These are phyloP conservation scores for Tolypocladium sp. DNA, from an alignment of 2,329 filamentous ascomycete genomes.

Conservation along the genomic window DNA sequence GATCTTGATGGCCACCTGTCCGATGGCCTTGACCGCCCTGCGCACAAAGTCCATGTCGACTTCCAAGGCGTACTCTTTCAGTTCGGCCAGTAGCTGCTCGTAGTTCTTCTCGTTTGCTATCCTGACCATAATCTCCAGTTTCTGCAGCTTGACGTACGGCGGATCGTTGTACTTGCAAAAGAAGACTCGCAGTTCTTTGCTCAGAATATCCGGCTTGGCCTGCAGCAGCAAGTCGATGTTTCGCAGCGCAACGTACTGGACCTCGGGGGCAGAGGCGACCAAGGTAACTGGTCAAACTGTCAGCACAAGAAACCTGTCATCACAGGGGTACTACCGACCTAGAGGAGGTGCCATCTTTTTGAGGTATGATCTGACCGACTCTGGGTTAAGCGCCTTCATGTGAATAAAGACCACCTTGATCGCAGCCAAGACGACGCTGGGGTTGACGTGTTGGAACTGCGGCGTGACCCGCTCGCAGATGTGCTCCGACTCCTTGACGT, in stretches of 20 bases:
- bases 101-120: conserved; percentile 97
- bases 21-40: conserved; percentile 89
- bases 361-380: conserved; percentile 74
- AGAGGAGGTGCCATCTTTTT: conserved; percentile 98
- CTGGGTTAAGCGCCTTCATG: conserved; percentile 74
- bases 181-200: conserved; percentile 95
- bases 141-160: conserved; percentile 93
- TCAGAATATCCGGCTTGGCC: conserved; percentile 91
- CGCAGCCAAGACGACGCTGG: conserved; percentile 91
- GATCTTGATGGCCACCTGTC: conserved; percentile 97
- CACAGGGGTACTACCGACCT: conserved; percentile 40
- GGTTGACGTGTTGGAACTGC: conserved; percentile 97
- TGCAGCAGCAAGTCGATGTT: conserved; percentile 96
- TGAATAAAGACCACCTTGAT: conserved; percentile 97
- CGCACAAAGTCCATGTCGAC: conserved; percentile 99
- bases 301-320: background rate
- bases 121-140: conserved; percentile 97
- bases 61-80: conserved; percentile 96
- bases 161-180: conserved; percentile 99
- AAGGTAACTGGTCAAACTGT: conserved; percentile 60
- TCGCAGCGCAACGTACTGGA: conserved; percentile 91
- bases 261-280: conserved; percentile 89
- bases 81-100: conserved; percentile 83
- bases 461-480: conserved; percentile 94
- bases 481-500: conserved; percentile 93